Base-by-base conservation (phyloP, 352 stramenopile genomes). In the Phytophthora ohioensis region DNA sequence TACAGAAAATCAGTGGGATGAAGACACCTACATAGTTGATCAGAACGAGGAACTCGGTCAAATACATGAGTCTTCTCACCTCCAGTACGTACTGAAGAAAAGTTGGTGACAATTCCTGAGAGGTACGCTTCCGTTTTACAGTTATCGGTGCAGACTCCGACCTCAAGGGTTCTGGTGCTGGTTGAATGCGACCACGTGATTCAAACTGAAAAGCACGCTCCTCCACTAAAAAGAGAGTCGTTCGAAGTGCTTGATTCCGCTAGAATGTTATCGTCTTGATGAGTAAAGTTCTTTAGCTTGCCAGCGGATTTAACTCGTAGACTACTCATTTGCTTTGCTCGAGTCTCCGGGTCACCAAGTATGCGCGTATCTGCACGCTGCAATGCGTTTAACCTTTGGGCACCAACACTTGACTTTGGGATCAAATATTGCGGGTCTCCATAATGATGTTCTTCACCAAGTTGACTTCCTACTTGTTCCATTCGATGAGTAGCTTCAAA, bases 11-110 rank as follows among this genome's bases (percentile, higher is more conserved):
- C 1, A 78, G 48, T 12, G 65, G 70, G 17, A 78, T 74, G 21
- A 74, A 65, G 8, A 78, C 70, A 10, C 58, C 60, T 21, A 78
- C 67, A 35, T 73, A 79, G 52, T 76, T 75, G 49, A 73, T 70
- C 3, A 82, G 49, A 15, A 74, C 48, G 13, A 78, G 48, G 36
- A 75, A 78, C 45, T 78, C 66, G 4, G 71, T 78, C 49, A 75
- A 36, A 11, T 75, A 78, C 27, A 78, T 36, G 4, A 78, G 49
- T 15, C 54, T 42, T 21, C 54, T 49, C 17, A 73, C 58, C 32
- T 67, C 42, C 15, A 59, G 8, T 4, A 55, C 30, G 17, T 73
- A 73, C 6, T 51, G 36, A 13, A 56, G 15, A 1, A 39, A 43
- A 9, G 41, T 62, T 27, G 21, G 21, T 27, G 21, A 27, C 21